Evolutionary conservation across 106 monocot genomes (phyloP), one percentile per base, ranked within the genome.

Genomic region (Hemerocallis citrina): DNA sequence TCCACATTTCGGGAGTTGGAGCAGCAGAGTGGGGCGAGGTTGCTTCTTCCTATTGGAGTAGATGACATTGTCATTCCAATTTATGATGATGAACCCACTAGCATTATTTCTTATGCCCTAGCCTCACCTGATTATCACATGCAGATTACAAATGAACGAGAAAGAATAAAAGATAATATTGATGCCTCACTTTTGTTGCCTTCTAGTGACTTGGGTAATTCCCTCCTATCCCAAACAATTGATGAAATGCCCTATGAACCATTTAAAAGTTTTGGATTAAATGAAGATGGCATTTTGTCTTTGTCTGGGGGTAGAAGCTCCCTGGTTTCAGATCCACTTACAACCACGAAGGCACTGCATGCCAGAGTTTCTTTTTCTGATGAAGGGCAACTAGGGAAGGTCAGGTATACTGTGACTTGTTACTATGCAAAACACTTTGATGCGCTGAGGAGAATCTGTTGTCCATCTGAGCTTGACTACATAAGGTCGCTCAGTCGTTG

Each of bases 1-100:
- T 54, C 71, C 19, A 71, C 60, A 7, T 72, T 84, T 7, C 19
- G 59, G 35, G 79, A 77, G 55, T 68, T 91, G 20, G 74, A 72
- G 39, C 64, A 37, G 64, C 71, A 72, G 32, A 52, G 48, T 57
- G 81, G 87, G 25, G 70, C 77, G 27, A 76, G 79, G 55, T 37
- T 79, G 32, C 71, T 87, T 58, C 72, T 91, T 61, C 85, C 98
- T 37, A 15, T 78, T 40, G 88, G 98, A 17, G 59, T 80, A 49
- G 75, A 80, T 78, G 85, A 88, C 23, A 78, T 52, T 24, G 85
- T 85, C 28, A 63, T 92, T 31, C 79, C 88, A 19, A 45, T 98
- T 57, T 92, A 81, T 76, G 91, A 92, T 65, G 87, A 92, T 62
- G 98, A 98, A 65, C 92, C 98, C 7, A 98, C 82, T 7, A 98